Base-by-base conservation (phyloP, 169 alveolate species). In the Plasmodium ovale region DNA sequence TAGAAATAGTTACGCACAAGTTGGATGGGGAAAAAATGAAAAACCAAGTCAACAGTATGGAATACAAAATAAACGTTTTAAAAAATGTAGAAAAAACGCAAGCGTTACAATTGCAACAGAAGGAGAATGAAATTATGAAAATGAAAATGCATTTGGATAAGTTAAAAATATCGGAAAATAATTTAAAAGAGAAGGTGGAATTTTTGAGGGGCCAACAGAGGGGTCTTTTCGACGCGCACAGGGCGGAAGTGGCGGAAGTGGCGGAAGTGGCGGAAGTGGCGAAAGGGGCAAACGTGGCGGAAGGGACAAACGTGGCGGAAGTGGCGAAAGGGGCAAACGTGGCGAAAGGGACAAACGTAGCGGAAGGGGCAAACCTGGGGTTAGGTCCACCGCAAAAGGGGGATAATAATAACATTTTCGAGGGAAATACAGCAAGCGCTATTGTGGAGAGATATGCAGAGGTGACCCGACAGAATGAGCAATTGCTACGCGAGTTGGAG, bases 21-120 rank as follows among this genome's bases (percentile, higher is more conserved):
- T 47, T 79, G 47, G 89, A 79, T 21, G 65, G 39, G 58, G 89
- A 79, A 23, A 79, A 47, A 27, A 79, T 79, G 42, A 31, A 67
- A 25, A 39, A 16, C 0, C 62, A 35, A 68, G 35, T 79, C 9
- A 51, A 79, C 29, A 25, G 23, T 25, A 0, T 64, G 67, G 79
- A 79, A 68, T 54, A 79, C 53, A 82, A 79, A 64, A 21, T 79
- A 16, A 21, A 49, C n/a, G 56, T 68, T 0, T 10, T 79, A 69
- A 79, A 79, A 39, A 69, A 49, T 27, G 51, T 65, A 3, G 82
- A 79, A 23, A 53, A 51, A 29, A 79, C 62, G 14, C 89, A 79
- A 51, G 56, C 69, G 1, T 31, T 51, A 49, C 89, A 79, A 27
- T 27, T 79, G 39, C 58, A 79, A 37, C 82, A 79, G 44, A 79